These are phyloP conservation scores for Maudiozyma serrabonitensis DNA, from an alignment of 805 yeast species.

Conservation along the genomic window DNA sequence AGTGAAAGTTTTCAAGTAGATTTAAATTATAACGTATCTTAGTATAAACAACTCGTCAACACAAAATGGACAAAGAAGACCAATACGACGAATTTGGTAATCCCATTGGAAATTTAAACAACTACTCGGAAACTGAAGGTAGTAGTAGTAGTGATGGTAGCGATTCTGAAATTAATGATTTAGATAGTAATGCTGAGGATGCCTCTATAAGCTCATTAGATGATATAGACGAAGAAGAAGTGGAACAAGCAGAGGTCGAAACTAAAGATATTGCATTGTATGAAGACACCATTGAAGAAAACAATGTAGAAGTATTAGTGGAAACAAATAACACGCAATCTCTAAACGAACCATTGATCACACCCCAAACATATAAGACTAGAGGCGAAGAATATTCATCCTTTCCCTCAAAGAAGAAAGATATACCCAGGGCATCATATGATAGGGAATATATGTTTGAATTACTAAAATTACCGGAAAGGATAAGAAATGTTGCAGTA, in stretches of 20 bases:
- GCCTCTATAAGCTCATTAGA: too few species aligned
- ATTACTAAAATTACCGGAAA: conserved; percentile 44
- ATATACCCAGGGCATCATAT: conserved; percentile 50
- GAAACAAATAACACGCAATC: conserved; percentile 45
- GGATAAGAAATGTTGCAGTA: conserved; percentile 63
- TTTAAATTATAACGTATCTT: background rate
- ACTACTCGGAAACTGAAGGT: conserved; percentile 5
- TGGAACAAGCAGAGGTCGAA: background rate
- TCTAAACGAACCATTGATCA: conserved; percentile 54
- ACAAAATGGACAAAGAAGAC: conserved; percentile 51
- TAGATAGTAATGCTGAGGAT: background rate
- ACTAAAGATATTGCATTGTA: conserved; percentile 14
- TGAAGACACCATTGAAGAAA: conserved; percentile 41
- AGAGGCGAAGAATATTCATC: conserved; percentile 20
- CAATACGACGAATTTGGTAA: conserved; percentile 59
- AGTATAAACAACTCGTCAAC: background rate
- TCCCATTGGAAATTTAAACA: conserved; percentile 8
- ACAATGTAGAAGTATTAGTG: conserved; percentile 56
- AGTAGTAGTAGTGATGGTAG: background rate
- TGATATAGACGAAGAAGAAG: background rate
- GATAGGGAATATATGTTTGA: conserved; percentile 53
- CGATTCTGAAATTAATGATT: background rate
- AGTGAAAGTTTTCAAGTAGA: background rate
- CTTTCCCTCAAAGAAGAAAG: conserved; percentile 10
- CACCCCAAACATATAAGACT: conserved; percentile 36